Conservation (phyloP, 441 rosid genomes). For the Arabidopsis hybrid region DNA sequence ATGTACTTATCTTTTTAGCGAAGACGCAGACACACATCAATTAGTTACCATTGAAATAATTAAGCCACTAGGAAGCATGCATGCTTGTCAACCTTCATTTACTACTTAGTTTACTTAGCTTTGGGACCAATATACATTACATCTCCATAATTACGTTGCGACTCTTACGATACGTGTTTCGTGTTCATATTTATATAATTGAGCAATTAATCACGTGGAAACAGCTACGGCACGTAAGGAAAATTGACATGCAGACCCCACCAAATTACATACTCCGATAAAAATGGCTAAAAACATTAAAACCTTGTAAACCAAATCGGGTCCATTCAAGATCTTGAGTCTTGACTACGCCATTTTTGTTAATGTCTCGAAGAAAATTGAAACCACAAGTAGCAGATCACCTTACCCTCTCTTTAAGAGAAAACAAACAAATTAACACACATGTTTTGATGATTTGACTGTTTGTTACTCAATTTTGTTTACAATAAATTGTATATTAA, state of each 20-base stretch:
- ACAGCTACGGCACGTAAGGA: slow-evolving; percentile 38
- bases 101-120: slow-evolving; percentile 40
- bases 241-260: slow-evolving; percentile 42
- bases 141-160: slow-evolving; percentile 39
- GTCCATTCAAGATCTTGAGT: slow-evolving; percentile 33
- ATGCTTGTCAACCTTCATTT: slow-evolving; percentile 45
- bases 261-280: slow-evolving; percentile 34
- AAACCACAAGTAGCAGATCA: slow-evolving; percentile 11
- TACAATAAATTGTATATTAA: background rate
- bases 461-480: background rate
- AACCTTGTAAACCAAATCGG: slow-evolving; percentile 35
- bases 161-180: slow-evolving; percentile 40
- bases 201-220: slow-evolving; percentile 42
- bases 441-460: slow-evolving; percentile 12
- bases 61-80: slow-evolving; percentile 1
- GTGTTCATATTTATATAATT: slow-evolving; percentile 30
- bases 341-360: slow-evolving; percentile 32
- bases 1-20: slow-evolving; percentile 13
- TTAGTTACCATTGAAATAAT: background rate
- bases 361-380: slow-evolving; percentile 8
- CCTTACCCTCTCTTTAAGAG: slow-evolving; percentile 9
- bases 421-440: background rate
- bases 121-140: slow-evolving; percentile 39
- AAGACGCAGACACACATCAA: slow-evolving; percentile 29
- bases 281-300: slow-evolving; percentile 24